Base-by-base conservation (phyloP, 108 stramenopile genomes). In the Schizochytrium sp. region DNA sequence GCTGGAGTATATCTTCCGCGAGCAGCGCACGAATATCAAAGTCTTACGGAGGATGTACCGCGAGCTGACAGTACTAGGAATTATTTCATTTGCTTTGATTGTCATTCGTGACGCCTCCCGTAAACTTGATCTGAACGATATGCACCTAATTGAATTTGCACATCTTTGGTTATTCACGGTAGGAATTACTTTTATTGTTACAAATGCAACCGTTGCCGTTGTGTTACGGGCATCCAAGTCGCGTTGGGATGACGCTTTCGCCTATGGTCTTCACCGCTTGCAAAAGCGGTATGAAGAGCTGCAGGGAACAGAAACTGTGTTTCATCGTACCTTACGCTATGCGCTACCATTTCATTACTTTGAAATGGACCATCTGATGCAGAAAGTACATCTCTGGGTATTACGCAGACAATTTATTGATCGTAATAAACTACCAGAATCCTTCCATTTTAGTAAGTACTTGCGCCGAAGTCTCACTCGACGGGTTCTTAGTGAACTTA, bases 1-100 rank as follows among this genome's bases (percentile, higher is more conserved):
- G 19, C 3, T 69, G 12, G 64, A 69, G 28, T 12, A 69, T 8
- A 8, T 7, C 8, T 69, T 69, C 15, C 64, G 64, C 12, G 64
- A 69, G 64, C 64, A 69, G 64, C 64, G 64, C 64, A 69, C 64
- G 42, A 69, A 69, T 44, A 69, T 69, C 64, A 69, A 69, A 38
- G 28, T 69, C 12, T 15, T 69, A 44, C 64, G 64, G 10, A 38
- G 64, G 42, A 69, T 69, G 64, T 69, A 69, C 28, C 64, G 64
- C 64, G 64, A 69, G 64, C 64, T 69, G 12, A 69, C 64, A 8
- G 64, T 69, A 15, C 2, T 69, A 15, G 64, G 64, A 38, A 69
- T 69, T 1, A 69, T 69, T 1, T 69, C 64, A 7, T 69, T 69
- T 44, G 40, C 64, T 12, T 44, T 69, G 42, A 69, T 69, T 8